Percentiles rank a stretch among this genome's conserved stretches.
Evolutionary conservation across 2,329 filamentous ascomycete species (phyloP).

Genomic region (Arthrinium puccinioides): DNA sequence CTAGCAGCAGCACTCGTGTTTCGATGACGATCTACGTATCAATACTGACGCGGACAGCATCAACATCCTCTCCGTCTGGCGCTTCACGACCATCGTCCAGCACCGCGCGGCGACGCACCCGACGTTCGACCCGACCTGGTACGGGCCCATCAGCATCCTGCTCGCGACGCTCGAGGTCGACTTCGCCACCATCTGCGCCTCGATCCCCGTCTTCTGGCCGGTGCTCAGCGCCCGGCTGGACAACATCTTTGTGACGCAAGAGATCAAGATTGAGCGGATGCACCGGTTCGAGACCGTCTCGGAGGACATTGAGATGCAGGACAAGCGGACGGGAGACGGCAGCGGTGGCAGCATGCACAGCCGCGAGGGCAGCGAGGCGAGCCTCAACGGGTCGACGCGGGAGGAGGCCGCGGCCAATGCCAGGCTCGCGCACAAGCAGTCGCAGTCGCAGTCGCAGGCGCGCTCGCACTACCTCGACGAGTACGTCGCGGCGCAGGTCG

Average conservation of each 20-base stretch:
- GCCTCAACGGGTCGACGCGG: neutral
- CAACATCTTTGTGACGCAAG: constrained; percentile 27
- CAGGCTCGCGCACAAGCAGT: neutral
- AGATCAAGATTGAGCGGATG: constrained; percentile 19
- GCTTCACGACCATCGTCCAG: constrained; percentile 18
- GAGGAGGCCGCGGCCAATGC: neutral
- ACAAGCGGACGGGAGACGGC: neutral
- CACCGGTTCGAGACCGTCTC: constrained; percentile 9
- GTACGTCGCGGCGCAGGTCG: constrained; percentile 8
- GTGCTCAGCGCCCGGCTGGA: constrained; percentile 18
- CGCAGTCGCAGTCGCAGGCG: too few relatives aligned
- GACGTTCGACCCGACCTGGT: constrained; percentile 24
- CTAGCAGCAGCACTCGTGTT: too few relatives aligned
- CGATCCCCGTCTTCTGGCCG: constrained; percentile 25
- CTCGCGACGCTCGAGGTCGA: constrained; percentile 14
- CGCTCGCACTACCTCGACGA: constrained; percentile 9
- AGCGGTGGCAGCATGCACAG: constrained; percentile 1
- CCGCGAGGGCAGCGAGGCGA: constrained; percentile 2
- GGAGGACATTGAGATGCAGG: constrained; percentile 7
- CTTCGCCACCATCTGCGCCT: constrained; percentile 18
- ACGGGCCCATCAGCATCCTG: constrained; percentile 16
- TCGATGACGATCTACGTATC: neutral
- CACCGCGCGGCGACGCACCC: constrained; percentile 20
- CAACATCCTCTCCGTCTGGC: constrained; percentile 20
- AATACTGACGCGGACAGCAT: neutral